Conservation (phyloP, 345 rosid species). For the Aurinia saxatilis region DNA sequence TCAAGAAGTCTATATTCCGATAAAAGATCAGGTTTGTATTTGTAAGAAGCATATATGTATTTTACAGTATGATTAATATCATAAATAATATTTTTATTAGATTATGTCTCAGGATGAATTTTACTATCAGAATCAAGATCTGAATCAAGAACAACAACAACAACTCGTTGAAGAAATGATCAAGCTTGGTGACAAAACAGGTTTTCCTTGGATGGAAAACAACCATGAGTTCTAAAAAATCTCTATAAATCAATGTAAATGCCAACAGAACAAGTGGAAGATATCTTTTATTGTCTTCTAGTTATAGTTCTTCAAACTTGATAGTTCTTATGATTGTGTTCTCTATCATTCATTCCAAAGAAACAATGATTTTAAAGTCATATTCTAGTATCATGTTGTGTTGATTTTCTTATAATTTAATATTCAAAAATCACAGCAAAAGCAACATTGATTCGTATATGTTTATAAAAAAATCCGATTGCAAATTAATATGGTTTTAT, state of each 20-base stretch:
- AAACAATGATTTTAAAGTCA: too few relatives aligned
- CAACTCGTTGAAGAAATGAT: background rate
- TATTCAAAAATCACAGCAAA: too few relatives aligned
- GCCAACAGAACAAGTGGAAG: too few relatives aligned
- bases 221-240: background rate
- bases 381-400: background rate
- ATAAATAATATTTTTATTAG: background rate
- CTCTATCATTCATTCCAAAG: background rate
- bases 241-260: background rate
- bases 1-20: background rate
- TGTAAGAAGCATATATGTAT: background rate
- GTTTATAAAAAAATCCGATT: too few relatives aligned
- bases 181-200: background rate
- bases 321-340: background rate
- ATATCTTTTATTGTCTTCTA: background rate
- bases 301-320: background rate
- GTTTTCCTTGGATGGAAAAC: slow-evolving; percentile 16
- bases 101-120: background rate
- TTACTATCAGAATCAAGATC: background rate
- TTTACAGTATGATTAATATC: background rate
- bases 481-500: too few relatives aligned
- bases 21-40: background rate
- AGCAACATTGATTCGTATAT: too few relatives aligned
- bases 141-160: background rate
- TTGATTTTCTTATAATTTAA: background rate